Conservation (phyloP, 2,329 filamentous ascomycete species). For the Ophiocordyceps polyrhachis-furcata region DNA sequence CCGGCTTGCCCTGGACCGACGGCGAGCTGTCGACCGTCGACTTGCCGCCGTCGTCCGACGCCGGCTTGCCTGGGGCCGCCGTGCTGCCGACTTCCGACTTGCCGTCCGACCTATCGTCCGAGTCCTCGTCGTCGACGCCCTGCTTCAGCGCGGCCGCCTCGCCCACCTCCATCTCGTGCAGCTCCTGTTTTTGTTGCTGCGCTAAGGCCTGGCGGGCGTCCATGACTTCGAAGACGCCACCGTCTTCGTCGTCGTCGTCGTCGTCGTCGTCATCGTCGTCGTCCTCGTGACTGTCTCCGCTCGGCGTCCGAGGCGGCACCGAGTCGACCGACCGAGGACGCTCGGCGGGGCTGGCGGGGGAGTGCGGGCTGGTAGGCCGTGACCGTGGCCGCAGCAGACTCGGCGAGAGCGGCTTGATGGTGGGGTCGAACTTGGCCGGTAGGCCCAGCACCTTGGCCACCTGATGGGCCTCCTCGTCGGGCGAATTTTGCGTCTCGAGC, state of each 20-base stretch:
- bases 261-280: slow-evolving; percentile 14
- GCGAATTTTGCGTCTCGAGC: slow-evolving; percentile 32
- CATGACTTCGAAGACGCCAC: slow-evolving; percentile 25
- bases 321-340: slow-evolving; percentile 5
- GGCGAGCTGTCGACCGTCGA: neutral
- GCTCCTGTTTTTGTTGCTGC: slow-evolving; percentile 28
- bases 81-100: neutral
- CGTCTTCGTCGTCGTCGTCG: slow-evolving; percentile 14
- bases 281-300: slow-evolving; percentile 21
- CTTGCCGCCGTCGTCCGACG: neutral
- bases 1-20: neutral
- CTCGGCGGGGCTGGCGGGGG: slow-evolving; percentile 5
- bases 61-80: neutral
- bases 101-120: slow-evolving; percentile 7
- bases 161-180: neutral
- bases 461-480: slow-evolving; percentile 44
- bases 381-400: slow-evolving; percentile 6
- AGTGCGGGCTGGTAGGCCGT: slow-evolving; percentile 5
- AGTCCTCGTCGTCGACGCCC: slow-evolving; percentile 18
- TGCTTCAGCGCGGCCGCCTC: slow-evolving; percentile 33
- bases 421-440: slow-evolving; percentile 43
- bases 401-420: slow-evolving; percentile 35
- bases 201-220: slow-evolving; percentile 24
- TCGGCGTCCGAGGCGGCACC: slow-evolving; percentile 14
- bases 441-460: slow-evolving; percentile 45